These are phyloP conservation scores for Amniculicola lignicola DNA, from an alignment of 495 filamentous ascomycete genomes.

Conservation along the genomic window DNA sequence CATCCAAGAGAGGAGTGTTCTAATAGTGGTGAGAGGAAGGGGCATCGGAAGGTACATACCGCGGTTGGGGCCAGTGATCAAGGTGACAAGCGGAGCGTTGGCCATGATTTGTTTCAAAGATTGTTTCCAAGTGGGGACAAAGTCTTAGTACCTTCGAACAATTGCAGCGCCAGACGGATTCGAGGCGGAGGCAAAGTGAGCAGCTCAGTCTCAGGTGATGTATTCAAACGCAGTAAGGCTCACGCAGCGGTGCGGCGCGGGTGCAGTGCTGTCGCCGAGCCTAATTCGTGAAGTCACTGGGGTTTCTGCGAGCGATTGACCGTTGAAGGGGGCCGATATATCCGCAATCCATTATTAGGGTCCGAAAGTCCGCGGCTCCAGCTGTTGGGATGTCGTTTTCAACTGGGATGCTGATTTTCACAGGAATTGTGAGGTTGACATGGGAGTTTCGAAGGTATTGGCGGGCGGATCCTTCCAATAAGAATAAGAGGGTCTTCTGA, in stretches of 20 bases:
- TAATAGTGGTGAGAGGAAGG: neutral
- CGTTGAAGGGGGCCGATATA: neutral
- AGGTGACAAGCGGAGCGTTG: neutral
- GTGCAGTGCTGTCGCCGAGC: neutral
- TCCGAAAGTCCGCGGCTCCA: neutral
- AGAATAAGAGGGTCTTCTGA: neutral
- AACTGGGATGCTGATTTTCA: neutral
- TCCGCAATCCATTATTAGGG: neutral
- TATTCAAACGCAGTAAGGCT: neutral
- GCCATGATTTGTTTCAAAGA: neutral
- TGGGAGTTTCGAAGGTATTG: neutral
- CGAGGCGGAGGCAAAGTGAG: neutral
- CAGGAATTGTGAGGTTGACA: neutral
- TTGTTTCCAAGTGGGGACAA: neutral
- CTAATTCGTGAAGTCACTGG: neutral
- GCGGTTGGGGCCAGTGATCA: neutral
- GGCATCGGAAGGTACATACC: neutral
- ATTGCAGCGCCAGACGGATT: neutral
- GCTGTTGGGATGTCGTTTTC: neutral
- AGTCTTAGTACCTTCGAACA: too few species aligned
- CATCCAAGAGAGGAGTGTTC: neutral
- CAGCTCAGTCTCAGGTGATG: neutral
- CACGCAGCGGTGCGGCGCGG: neutral
- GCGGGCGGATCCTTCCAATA: neutral
- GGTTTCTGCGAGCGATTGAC: too few species aligned